Base-by-base conservation (phyloP, 2,329 filamentous ascomycete genomes). In the Ophiostoma himal-ulmi region DNA sequence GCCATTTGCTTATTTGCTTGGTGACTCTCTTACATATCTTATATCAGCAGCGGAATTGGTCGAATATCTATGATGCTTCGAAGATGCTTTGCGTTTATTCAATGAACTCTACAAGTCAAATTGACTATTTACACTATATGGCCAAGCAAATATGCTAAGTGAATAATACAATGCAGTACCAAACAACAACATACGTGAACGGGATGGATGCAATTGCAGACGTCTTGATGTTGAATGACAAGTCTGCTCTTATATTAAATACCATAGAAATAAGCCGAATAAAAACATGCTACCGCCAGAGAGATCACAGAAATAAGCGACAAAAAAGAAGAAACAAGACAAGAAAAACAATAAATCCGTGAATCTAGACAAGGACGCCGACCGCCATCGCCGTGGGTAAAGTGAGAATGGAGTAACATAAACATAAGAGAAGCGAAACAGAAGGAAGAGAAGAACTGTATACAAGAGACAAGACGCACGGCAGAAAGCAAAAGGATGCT, bases 151-250 rank as follows among this genome's bases (percentile, higher is more conserved):
- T 20, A 48, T 20, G 10, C 17, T 48, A 2, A 6, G 17, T 48
- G 44, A 48, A 48, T n/a, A 48, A 48, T n/a, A 20, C 44, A 14
- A 44, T 17, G 5, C 10, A 10, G 11, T 39, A 39, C 37, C 11
- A 3, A 17, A 44, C 14, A 44, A 44, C 17, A 44, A 1, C 30
- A 2, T 44, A 44, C 14, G 41, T 5, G 22, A 22, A 48, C 10
- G n/a, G 26, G 52, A 57, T 57, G 52, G n/a, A 57, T 57, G n/a
- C n/a, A 26, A 26, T 26, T 11, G 8, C 22, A 57, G 52, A 57
- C 52, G 52, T 26, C 52, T 57, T 57, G 52, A 57, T 57, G 52
- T 57, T 57, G 52, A 57, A 57, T 57, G 52, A 57, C 52, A 57
- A 20, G 52, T 57, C 52, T 30, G 52, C 1, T 26, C 26, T 22